Conservation (phyloP, 2,329 filamentous ascomycete species). For the Rhynchosporium graminicola region DNA sequence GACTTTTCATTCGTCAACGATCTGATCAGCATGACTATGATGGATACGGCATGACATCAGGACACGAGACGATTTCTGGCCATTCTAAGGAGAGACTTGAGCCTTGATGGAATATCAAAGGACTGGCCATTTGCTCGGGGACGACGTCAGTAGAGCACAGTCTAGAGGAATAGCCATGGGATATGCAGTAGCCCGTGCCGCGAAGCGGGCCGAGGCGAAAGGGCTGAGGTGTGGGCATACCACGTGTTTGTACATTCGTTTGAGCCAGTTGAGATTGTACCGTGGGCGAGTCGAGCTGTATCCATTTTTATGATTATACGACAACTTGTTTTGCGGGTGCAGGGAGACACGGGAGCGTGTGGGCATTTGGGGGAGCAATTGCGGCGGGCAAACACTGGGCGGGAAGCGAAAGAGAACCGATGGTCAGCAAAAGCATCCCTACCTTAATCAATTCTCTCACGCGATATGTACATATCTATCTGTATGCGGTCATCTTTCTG, state of each 20-base stretch:
- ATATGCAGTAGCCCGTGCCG: not conserved
- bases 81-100: not conserved
- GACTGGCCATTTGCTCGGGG: not conserved
- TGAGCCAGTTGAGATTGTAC: not conserved
- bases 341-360: not conserved
- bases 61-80: not conserved
- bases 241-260: conserved; percentile 8
- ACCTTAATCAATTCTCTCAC: conserved; percentile 13
- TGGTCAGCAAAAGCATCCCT: conserved; percentile 9
- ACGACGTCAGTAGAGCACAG: not conserved
- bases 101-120: not conserved
- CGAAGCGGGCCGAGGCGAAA: not conserved
- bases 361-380: not conserved
- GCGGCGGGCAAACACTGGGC: not conserved
- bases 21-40: not conserved
- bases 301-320: conserved; percentile 24
- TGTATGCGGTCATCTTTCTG: conserved; percentile 7
- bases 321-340: conserved; percentile 2
- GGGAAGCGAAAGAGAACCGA: conserved; percentile 11
- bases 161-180: not conserved
- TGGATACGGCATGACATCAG: not conserved
- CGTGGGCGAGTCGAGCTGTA: conserved; percentile 10
- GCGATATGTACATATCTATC: conserved; percentile 21
- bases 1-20: conserved; percentile 29
- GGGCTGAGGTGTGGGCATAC: not conserved